phyloP scores from a whole-genome alignment of 208 protist species.

The Histomonas meleagridis region DNA sequence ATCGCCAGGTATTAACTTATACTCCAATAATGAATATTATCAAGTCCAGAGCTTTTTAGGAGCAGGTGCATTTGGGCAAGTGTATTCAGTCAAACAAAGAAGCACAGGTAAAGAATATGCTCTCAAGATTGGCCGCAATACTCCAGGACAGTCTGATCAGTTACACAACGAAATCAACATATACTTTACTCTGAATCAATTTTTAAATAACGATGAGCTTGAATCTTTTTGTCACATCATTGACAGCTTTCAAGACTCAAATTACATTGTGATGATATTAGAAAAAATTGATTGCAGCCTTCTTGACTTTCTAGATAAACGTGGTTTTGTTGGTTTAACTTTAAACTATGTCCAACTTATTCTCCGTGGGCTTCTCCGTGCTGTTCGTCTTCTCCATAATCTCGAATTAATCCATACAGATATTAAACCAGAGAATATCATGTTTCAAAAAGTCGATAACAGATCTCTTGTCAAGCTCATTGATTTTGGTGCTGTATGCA shows the following conservation, averaged over 20 bases:
- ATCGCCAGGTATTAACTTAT: no score
- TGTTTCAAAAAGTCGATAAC: not conserved
- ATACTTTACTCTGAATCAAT: not conserved
- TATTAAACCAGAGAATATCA: constrained; percentile 24
- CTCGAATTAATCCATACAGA: constrained; percentile 2
- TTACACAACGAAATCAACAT: not conserved
- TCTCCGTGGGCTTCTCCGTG: not conserved
- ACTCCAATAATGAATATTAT: no score
- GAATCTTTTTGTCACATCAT: not conserved
- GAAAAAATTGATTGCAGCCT: not conserved
- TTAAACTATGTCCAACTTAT: not conserved
- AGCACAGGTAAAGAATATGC: not conserved
- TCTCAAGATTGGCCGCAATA: not conserved
- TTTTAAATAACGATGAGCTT: not conserved
- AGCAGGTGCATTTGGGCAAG: not conserved
- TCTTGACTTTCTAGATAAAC: not conserved
- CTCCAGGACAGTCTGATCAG: not conserved
- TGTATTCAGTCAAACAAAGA: not conserved
- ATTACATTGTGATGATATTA: not conserved
- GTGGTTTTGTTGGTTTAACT: not conserved
- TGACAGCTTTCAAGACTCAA: not conserved
- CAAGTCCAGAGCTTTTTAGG: no score
- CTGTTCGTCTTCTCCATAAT: not conserved
- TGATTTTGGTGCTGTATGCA: not conserved
- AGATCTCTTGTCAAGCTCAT: not conserved